Evolutionary conservation across 345 rosid species (phyloP).

Genomic region (Anacardium occidentale): DNA sequence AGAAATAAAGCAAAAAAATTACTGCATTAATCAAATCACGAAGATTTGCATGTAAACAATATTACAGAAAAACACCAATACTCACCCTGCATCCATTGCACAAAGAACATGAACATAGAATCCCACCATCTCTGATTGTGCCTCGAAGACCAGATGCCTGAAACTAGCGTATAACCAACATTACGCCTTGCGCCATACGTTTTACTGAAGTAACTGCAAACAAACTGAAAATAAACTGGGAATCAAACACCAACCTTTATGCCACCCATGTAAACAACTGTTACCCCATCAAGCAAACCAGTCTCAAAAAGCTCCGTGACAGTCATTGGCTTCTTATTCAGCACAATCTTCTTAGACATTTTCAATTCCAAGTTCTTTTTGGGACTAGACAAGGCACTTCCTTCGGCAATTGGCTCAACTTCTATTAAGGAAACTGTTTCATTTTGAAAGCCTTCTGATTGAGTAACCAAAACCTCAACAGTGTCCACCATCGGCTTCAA

Average conservation of each 20-base stretch:
- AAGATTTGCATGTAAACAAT: conserved; percentile 24
- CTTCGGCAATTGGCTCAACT: conserved; percentile 54
- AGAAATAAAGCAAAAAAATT: conserved; percentile 16
- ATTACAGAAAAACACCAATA: conserved; percentile 13
- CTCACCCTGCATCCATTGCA: conserved; percentile 87
- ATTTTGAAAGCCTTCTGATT: conserved; percentile 36
- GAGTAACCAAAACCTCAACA: conserved; percentile 36
- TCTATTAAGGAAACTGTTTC: conserved; percentile 36
- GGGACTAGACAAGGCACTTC: conserved; percentile 40
- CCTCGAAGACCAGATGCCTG: conserved; percentile 94
- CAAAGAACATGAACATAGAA: conserved; percentile 78
- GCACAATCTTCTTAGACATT: conserved; percentile 51
- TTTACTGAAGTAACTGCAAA: neutral
- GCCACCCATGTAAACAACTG: conserved; percentile 87
- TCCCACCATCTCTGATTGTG: conserved; percentile 78
- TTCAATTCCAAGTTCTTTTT: conserved; percentile 53
- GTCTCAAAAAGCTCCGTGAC: conserved; percentile 93
- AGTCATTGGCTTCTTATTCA: conserved; percentile 62
- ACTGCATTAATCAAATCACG: conserved; percentile 20
- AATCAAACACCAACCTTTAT: conserved; percentile 52
- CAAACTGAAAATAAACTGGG: conserved; percentile 8
- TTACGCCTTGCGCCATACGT: conserved; percentile 16
- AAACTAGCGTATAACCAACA: conserved; percentile 35
- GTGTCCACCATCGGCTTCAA: conserved; percentile 42
- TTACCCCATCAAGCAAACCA: conserved; percentile 79